Evolutionary conservation across 2,329 filamentous ascomycete genomes (phyloP).

Genomic region (Trichophyton benhamiae): DNA sequence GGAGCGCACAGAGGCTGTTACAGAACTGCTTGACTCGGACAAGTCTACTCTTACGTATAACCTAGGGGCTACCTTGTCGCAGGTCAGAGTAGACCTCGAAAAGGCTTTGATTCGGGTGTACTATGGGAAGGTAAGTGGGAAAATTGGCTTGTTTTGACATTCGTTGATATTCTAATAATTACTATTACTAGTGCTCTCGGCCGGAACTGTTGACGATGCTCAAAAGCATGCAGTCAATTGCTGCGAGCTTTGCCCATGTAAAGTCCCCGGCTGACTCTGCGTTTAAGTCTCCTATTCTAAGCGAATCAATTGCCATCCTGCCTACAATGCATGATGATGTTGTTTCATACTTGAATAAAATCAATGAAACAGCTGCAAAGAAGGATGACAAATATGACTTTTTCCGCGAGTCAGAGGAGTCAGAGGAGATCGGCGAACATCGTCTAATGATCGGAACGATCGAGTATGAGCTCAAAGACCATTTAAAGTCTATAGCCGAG

Average conservation of each 20-base stretch:
- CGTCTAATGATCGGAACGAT: conserved; percentile 86
- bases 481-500: conserved; percentile 57
- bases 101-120: conserved; percentile 90
- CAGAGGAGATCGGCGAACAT: conserved; percentile 74
- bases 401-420: conserved; percentile 78
- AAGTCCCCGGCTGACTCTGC: conserved; percentile 54
- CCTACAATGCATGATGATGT: conserved; percentile 65
- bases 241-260: conserved; percentile 60
- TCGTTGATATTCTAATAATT: conserved; percentile 16
- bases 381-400: conserved; percentile 89
- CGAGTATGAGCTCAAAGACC: conserved; percentile 73
- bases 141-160: not conserved
- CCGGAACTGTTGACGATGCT: conserved; percentile 76
- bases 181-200: conserved; percentile 51
- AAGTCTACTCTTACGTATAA: conserved; percentile 59
- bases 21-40: conserved; percentile 64
- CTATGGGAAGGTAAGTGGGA: conserved; percentile 58
- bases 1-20: conserved; percentile 68
- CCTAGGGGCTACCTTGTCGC: conserved; percentile 57
- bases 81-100: conserved; percentile 70
- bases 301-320: conserved; percentile 58
- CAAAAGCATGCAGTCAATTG: conserved; percentile 72
- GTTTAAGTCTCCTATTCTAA: conserved; percentile 59
- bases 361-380: conserved; percentile 72
- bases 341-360: conserved; percentile 63